These are phyloP conservation scores for Xerocomus potaroensis DNA, from an alignment of 768 basidiomycete species.

Conservation along the genomic window DNA sequence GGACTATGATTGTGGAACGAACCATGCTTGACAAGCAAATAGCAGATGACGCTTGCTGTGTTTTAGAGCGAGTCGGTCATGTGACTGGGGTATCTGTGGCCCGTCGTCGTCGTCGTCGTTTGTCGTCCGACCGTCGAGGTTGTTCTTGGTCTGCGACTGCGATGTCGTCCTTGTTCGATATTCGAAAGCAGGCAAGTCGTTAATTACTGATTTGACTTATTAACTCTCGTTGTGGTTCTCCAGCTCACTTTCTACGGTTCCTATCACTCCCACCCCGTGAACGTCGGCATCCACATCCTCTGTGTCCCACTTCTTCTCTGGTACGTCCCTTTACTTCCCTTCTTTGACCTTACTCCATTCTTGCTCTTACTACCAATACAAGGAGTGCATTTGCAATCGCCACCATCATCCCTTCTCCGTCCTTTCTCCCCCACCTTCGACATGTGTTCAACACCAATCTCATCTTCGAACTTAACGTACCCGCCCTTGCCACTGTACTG, in stretches of 20 bases:
- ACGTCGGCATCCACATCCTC: slow-evolving; percentile 80
- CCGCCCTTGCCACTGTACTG: slow-evolving; percentile 52
- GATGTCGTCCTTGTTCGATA: slow-evolving; percentile 53
- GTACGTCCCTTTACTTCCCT: slow-evolving; percentile 36
- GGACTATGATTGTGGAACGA: slow-evolving; percentile 79
- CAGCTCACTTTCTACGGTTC: slow-evolving; percentile 92
- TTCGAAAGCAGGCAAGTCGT: slow-evolving; percentile 61
- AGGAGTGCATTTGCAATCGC: slow-evolving; percentile 64
- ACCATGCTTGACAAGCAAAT: slow-evolving; percentile 71
- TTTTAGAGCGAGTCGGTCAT: background rate
- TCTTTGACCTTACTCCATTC: slow-evolving; percentile 3
- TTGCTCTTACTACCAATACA: slow-evolving; percentile 4
- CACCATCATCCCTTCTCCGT: slow-evolving; percentile 46
- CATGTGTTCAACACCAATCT: slow-evolving; percentile 58
- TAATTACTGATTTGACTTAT: slow-evolving; percentile 5
- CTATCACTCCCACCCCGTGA: slow-evolving; percentile 81
- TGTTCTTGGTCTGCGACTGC: background rate
- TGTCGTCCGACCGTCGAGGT: background rate
- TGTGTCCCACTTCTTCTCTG: slow-evolving; percentile 84
- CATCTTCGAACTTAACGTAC: slow-evolving; percentile 63
- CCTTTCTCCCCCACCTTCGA: slow-evolving; percentile 50
- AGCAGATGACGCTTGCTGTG: no score
- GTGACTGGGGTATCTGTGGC: no score
- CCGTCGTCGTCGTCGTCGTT: no score
- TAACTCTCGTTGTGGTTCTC: slow-evolving; percentile 4